Percentiles rank a stretch among this genome's conserved stretches.
phyloP scores from a whole-genome alignment of 352 stramenopile species.

The Phytophthora podocarpi region DNA sequence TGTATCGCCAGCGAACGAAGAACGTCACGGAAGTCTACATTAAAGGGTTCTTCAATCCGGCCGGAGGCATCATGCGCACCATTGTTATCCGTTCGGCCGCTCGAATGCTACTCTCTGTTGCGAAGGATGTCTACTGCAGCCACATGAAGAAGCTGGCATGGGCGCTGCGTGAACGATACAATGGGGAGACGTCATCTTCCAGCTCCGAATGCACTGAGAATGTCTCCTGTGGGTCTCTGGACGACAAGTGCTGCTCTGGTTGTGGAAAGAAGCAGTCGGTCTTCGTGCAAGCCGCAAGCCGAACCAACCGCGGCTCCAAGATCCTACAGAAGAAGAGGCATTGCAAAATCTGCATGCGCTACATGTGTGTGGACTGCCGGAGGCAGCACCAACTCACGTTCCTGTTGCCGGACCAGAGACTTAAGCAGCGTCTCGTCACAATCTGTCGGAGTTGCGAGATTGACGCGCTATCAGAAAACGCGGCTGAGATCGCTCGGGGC shows the following conservation, averaged over 20 bases:
- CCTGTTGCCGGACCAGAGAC: constrained; percentile 23
- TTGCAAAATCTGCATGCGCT: constrained; percentile 49
- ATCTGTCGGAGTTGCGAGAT: constrained; percentile 36
- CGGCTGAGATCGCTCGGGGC: constrained; percentile 23
- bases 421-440: constrained; percentile 34
- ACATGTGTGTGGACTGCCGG: constrained; percentile 54
- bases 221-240: constrained; percentile 1
- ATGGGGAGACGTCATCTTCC: constrained; percentile 10
- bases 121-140: constrained; percentile 49
- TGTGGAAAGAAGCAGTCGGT: constrained; percentile 36
- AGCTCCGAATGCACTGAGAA: constrained; percentile 14
- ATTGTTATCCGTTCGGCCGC: constrained; percentile 39
- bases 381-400: constrained; percentile 49
- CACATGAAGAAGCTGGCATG: constrained; percentile 74
- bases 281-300: constrained; percentile 26
- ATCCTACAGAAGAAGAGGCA: constrained; percentile 26
- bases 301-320: constrained; percentile 23
- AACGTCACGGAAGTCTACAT: constrained; percentile 63
- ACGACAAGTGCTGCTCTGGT: constrained; percentile 26
- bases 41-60: constrained; percentile 48
- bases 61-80: constrained; percentile 41
- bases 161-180: constrained; percentile 38
- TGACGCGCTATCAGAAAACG: constrained; percentile 18
- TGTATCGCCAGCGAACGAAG: constrained; percentile 56
- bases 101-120: constrained; percentile 38